Percentiles rank a stretch among this genome's conserved stretches.
These are phyloP conservation scores for Rhododendron ovatum DNA, from an alignment of 148 eudicot genomes.

Conservation along the genomic window DNA sequence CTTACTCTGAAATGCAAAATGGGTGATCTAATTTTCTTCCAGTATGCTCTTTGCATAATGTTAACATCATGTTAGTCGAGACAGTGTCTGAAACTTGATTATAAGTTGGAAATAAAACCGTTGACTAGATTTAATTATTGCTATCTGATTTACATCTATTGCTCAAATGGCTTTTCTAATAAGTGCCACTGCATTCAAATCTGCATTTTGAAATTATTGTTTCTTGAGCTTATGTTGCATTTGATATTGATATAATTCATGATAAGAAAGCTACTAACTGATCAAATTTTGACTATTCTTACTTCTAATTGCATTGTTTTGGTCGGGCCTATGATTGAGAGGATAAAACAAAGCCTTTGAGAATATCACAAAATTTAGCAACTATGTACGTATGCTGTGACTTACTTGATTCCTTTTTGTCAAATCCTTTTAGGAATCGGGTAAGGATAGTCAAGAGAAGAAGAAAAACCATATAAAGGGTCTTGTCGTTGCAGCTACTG, in stretches of 20 bases:
- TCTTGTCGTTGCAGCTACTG: constrained; percentile 87
- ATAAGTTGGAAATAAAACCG: not conserved
- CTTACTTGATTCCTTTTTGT: not conserved
- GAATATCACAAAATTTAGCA: not conserved
- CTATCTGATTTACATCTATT: not conserved
- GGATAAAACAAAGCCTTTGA: not conserved
- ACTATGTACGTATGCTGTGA: not conserved
- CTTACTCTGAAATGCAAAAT: constrained; percentile 1
- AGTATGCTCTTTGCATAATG: not conserved
- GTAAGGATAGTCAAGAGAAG: constrained; percentile 89
- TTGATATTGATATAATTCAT: not conserved
- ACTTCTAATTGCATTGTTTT: not conserved
- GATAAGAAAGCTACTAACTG: not conserved
- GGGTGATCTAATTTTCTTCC: not conserved
- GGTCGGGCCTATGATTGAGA: not conserved
- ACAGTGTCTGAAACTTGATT: not conserved
- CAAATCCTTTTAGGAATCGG: constrained; percentile 50
- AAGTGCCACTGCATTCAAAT: not conserved
- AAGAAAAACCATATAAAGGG: constrained; percentile 82
- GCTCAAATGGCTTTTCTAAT: not conserved
- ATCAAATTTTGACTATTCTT: not conserved
- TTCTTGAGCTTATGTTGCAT: not conserved
- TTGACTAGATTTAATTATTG: not conserved
- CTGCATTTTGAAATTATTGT: not conserved
- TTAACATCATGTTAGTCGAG: not conserved